phyloP scores from a whole-genome alignment of 1,284 basidiomycete genomes.

The Thecaphora thlaspeos region DNA sequence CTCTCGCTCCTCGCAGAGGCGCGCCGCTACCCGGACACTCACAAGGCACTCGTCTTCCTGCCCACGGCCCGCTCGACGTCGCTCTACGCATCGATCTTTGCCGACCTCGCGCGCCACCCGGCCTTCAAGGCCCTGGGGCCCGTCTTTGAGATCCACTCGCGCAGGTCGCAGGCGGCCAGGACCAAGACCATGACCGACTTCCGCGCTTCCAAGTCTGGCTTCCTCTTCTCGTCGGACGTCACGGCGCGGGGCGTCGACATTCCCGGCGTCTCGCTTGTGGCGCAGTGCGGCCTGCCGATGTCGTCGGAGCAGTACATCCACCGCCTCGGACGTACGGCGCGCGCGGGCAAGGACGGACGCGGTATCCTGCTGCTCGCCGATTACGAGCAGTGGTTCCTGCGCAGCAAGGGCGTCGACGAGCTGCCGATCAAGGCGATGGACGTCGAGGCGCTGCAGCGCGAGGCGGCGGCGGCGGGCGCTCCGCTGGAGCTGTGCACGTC shows the following conservation, averaged over 20 bases:
- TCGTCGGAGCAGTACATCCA: constrained; percentile 56
- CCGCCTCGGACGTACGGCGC: constrained; percentile 62
- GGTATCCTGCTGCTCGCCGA: constrained; percentile 67
- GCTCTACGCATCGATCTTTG: constrained; percentile 61
- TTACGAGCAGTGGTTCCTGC: constrained; percentile 65
- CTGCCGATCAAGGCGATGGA: constrained; percentile 56
- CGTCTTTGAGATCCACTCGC: constrained; percentile 42
- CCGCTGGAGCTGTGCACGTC: constrained; percentile 1
- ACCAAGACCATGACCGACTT: constrained; percentile 60
- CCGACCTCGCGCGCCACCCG: constrained; percentile 12
- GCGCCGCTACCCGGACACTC: constrained; percentile 21
- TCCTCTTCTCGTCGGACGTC: constrained; percentile 85
- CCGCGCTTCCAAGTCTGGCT: constrained; percentile 61
- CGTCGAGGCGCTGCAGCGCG: constrained; percentile 10
- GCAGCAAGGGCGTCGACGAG: constrained; percentile 59
- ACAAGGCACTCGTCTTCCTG: constrained; percentile 62
- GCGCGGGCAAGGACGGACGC: constrained; percentile 62
- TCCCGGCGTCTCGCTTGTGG: constrained; percentile 61
- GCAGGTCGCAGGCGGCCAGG: constrained; percentile 35
- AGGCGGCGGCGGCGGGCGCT: constrained; percentile 3
- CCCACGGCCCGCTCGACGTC: constrained; percentile 70
- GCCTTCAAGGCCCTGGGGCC: constrained; percentile 12
- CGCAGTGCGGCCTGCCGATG: constrained; percentile 63
- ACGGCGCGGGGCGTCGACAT: constrained; percentile 76
- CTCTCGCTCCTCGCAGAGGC: constrained; percentile 58